phyloP scores from a whole-genome alignment of 768 basidiomycete genomes.

The Rhodotorula sphaerocarpa region DNA sequence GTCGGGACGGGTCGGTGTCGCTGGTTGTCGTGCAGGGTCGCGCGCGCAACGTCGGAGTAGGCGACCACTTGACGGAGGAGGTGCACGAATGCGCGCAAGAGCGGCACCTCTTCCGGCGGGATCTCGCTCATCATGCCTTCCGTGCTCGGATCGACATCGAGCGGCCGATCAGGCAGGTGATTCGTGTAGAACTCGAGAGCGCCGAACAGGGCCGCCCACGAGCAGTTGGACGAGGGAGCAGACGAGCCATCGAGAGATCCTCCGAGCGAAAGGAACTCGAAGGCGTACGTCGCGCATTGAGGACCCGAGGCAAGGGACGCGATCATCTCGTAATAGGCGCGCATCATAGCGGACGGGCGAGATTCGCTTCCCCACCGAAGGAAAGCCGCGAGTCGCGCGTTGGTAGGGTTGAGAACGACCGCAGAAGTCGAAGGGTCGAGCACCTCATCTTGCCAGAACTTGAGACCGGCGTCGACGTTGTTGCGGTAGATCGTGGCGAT shows the following conservation, averaged over 20 bases:
- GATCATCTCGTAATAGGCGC: slow-evolving; percentile 81
- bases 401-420: slow-evolving; percentile 6
- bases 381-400: slow-evolving; percentile 61
- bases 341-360: slow-evolving; percentile 63
- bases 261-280: slow-evolving; percentile 72
- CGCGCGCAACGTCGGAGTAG: slow-evolving; percentile 66
- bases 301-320: slow-evolving; percentile 72
- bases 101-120: slow-evolving; percentile 62
- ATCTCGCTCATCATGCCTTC: slow-evolving; percentile 37
- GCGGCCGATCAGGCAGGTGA: slow-evolving; percentile 50
- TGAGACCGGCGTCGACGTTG: slow-evolving; percentile 65
- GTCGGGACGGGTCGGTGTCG: slow-evolving; percentile 76
- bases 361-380: slow-evolving; percentile 80
- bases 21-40: slow-evolving; percentile 64
- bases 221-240: slow-evolving; percentile 48
- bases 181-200: slow-evolving; percentile 67
- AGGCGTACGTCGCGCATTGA: slow-evolving; percentile 74
- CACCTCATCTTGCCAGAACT: slow-evolving; percentile 63
- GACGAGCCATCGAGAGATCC: slow-evolving; percentile 2
- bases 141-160: slow-evolving; percentile 46
- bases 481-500: slow-evolving; percentile 70
- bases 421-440: slow-evolving; percentile 3
- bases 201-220: slow-evolving; percentile 69
- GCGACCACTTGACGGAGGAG: slow-evolving; percentile 67
- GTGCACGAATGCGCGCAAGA: slow-evolving; percentile 71